Conservation (phyloP, 768 basidiomycete genomes). For the Fomitopsis serialis region DNA sequence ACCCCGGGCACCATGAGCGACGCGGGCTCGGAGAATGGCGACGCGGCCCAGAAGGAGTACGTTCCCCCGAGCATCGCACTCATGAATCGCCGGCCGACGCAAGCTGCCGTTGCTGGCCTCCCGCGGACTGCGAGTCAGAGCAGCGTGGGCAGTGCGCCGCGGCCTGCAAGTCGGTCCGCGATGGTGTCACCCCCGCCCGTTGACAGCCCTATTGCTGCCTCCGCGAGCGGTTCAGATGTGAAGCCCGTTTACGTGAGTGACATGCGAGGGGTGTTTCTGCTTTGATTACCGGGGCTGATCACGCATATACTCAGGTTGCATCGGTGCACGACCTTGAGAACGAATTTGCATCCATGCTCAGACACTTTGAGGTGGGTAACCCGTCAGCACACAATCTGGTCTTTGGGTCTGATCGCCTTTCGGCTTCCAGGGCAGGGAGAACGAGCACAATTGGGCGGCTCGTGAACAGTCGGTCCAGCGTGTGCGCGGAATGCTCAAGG, state of each 20-base stretch:
- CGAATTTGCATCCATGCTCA: conserved; percentile 77
- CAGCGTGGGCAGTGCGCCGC: conserved; percentile 42
- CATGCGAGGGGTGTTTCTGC: background rate
- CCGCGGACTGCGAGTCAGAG: conserved; percentile 44
- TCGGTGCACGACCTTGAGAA: conserved; percentile 80
- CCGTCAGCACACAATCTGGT: background rate
- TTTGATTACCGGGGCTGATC: background rate
- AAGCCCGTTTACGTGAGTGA: conserved; percentile 64
- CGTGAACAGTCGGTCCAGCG: conserved; percentile 74
- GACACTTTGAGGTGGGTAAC: conserved; percentile 69
- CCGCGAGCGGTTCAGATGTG: conserved; percentile 37
- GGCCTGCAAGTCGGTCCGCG: conserved; percentile 61
- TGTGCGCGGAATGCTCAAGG: conserved; percentile 85
- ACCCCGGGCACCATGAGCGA: conserved; percentile 42
- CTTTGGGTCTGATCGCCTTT: background rate
- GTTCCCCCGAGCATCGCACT: conserved; percentile 72
- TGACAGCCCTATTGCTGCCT: conserved; percentile 31
- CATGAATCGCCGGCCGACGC: conserved; percentile 42
- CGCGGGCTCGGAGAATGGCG: conserved; percentile 59
- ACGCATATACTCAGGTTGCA: conserved; percentile 52
- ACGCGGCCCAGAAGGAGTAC: conserved; percentile 49
- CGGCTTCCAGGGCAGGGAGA: conserved; percentile 77
- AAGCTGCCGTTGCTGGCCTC: conserved; percentile 20
- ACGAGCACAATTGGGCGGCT: conserved; percentile 90
- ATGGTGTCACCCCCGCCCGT: conserved; percentile 35